These are phyloP conservation scores for Wallacemonas rigidus DNA, from an alignment of 208 protist genomes.

Conservation along the genomic window DNA sequence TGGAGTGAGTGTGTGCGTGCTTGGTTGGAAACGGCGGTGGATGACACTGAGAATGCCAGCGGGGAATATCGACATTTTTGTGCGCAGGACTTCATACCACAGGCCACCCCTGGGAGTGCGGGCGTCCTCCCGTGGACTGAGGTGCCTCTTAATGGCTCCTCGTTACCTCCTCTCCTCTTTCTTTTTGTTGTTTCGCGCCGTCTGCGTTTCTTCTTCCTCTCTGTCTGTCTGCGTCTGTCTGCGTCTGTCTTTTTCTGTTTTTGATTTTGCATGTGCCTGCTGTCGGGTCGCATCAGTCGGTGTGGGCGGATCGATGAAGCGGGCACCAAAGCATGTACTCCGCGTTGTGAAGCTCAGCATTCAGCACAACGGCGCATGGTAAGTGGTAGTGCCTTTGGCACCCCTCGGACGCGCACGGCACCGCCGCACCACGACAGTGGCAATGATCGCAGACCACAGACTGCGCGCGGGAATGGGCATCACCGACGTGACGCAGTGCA, in stretches of 20 bases:
- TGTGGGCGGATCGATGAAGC: neutral
- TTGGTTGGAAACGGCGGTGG: no score
- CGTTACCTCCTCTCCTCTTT: neutral
- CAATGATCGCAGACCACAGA: conserved; percentile 60
- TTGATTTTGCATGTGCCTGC: neutral
- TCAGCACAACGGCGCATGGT: conserved; percentile 45
- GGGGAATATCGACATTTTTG: no score
- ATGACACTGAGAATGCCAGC: no score
- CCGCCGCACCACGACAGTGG: conserved; percentile 38
- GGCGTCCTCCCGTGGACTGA: no score
- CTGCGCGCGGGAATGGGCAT: conserved; percentile 28
- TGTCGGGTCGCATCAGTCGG: neutral
- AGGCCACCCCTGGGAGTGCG: no score
- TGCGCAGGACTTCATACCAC: no score
- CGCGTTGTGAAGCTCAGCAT: conserved; percentile 21
- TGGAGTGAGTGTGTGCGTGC: neutral
- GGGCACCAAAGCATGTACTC: conserved; percentile 24
- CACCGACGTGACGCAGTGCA: conserved; percentile 32
- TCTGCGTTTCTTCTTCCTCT: neutral
- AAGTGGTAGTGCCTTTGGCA: conserved; percentile 66
- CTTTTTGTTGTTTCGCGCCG: neutral
- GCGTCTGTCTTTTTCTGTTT: neutral
- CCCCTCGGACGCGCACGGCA: conserved; percentile 38
- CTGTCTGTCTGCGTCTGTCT: neutral
- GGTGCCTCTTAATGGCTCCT: no score